phyloP scores from a whole-genome alignment of 163 green algal species.

The Scenedesmus sp. region DNA sequence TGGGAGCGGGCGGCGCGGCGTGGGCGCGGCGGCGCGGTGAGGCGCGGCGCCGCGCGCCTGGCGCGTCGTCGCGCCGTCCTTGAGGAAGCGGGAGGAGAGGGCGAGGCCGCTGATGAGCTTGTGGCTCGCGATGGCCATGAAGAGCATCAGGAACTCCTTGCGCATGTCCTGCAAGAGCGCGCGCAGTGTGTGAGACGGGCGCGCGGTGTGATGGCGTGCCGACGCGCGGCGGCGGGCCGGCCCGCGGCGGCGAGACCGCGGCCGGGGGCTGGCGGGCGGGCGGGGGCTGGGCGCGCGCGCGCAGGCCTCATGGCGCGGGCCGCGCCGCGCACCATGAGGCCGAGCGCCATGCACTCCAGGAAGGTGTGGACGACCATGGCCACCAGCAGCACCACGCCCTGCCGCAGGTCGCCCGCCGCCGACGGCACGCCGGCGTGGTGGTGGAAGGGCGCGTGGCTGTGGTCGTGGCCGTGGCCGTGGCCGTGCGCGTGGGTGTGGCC shows the following conservation, averaged over 20 bases:
- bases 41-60: background rate
- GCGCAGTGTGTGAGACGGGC: too few relatives aligned
- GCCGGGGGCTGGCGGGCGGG: too few relatives aligned
- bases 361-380: constrained; percentile 49
- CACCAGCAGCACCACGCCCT: constrained; percentile 43
- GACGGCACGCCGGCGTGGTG: background rate
- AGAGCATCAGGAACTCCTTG: constrained; percentile 48
- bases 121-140: constrained; percentile 48
- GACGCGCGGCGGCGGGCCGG: too few relatives aligned
- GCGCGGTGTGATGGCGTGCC: too few relatives aligned
- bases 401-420: constrained; percentile 14
- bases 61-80: constrained; percentile 42
- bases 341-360: constrained; percentile 52
- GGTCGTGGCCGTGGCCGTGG: constrained; percentile 1
- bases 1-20: too few relatives aligned
- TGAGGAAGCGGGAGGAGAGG: constrained; percentile 44
- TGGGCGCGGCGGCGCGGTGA: too few relatives aligned
- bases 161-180: constrained; percentile 31
- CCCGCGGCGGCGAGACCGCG: too few relatives aligned
- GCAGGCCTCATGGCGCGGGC: too few relatives aligned
- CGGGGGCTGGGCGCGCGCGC: too few relatives aligned
- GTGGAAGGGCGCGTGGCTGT: constrained; percentile 6
- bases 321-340: constrained; percentile 41
- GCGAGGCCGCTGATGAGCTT: constrained; percentile 51
- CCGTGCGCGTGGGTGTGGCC: background rate